Evolutionary conservation across 257 asterid genomes (phyloP), one percentile per base, ranked within the genome.

Genomic region (Paraleonurus japonicus): DNA sequence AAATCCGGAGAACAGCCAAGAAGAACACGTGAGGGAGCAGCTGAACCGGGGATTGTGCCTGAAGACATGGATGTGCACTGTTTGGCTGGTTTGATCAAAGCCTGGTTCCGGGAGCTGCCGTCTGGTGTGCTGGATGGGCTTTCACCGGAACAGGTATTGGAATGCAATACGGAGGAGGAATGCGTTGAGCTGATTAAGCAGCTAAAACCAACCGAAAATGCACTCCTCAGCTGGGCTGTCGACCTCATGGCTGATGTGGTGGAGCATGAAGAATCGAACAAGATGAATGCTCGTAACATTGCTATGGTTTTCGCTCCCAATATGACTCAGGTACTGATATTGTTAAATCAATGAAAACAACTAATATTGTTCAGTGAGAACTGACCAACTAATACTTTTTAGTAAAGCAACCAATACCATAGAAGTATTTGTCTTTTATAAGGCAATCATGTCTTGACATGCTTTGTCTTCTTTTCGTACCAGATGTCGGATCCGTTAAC

Each of bases 401-500:
- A 30, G 5, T 5, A 32, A 32, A 32, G 6, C 39, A 32, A 32
- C 39, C n/a, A n/a, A n/a, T n/a, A n/a, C n/a, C n/a, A n/a, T 6
- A 32, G 7, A 10, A 39, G n/a, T 11, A 32, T 32, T 39, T 12
- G 48, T 11, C 48, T 2, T 11, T 41, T 41, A 41, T 13, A 41
- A 2, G 19, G 1, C 17, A 13, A n/a, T 43, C 1, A 4, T 4
- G 39, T 59, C 23, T 5, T 28, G 65, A 27, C 61, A 13, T 57
- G 35, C 5, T 5, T 13, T 23, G 12, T 7, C 1, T 61, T 28
- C 5, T 27, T 8, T 60, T 13, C 26, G 15, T 47, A n/a, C 35
- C 77, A 95, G 99, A 92, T 95, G 99, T 85, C 98, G 7, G 97
- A 95, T 85, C 99, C 97, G 7, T 76, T 95, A 76, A 92, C 98